phyloP scores from a whole-genome alignment of 1,284 basidiomycete genomes.

The Sanghuangporus weigelae region DNA sequence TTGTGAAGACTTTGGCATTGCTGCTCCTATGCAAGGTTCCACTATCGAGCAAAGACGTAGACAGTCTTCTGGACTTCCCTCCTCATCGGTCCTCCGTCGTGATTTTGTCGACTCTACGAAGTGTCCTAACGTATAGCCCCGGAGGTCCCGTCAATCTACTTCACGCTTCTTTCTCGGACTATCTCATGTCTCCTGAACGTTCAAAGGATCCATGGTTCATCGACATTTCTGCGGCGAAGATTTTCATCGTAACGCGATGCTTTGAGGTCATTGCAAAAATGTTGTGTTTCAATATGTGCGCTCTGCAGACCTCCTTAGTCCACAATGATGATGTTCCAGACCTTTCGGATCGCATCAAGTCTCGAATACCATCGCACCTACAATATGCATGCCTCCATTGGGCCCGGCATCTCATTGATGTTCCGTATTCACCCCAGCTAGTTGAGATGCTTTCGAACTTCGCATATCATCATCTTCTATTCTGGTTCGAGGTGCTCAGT shows the following conservation, averaged over 20 bases:
- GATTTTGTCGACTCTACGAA: not conserved
- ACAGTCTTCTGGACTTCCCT: not conserved
- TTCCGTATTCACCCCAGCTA: not conserved
- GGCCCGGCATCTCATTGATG: not conserved
- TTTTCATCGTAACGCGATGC: not conserved
- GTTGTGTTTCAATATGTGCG: slow-evolving; percentile 8
- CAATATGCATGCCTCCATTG: slow-evolving; percentile 2
- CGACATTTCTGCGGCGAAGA: not conserved
- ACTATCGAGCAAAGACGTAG: not conserved
- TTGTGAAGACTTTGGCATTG: not conserved
- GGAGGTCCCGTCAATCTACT: not conserved
- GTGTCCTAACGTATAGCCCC: not conserved
- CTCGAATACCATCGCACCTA: not conserved
- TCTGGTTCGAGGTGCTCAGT: slow-evolving; percentile 28
- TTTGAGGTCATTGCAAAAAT: not conserved
- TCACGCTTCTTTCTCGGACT: slow-evolving; percentile 4
- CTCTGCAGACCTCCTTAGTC: slow-evolving; percentile 1
- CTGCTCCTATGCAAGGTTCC: not conserved
- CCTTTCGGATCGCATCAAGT: not conserved
- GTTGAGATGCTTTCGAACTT: slow-evolving; percentile 11
- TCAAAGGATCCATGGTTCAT: not conserved
- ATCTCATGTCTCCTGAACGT: not conserved
- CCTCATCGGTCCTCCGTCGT: not conserved
- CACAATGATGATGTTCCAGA: slow-evolving; percentile 6
- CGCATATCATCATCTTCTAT: slow-evolving; percentile 20